Base-by-base conservation (phyloP, 2,329 filamentous ascomycete species). In the Penicillium sp. region DNA sequence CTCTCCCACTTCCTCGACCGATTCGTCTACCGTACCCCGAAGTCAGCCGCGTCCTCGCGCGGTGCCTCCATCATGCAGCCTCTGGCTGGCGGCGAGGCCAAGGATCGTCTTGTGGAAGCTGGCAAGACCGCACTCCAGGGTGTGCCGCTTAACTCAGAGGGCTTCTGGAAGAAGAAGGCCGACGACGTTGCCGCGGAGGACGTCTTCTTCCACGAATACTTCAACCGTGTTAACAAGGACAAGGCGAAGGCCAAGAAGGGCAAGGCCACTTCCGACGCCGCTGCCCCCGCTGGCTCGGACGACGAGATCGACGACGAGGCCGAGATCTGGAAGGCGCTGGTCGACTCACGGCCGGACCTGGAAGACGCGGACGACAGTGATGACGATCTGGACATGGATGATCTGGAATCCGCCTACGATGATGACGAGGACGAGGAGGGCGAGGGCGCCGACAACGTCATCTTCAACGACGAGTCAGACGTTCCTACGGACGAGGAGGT, bases 201-300 rank as follows among this genome's bases (percentile, higher is more conserved):
- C 70, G 90, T 92, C 34, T 99, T 99, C 84, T 99, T 99, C 84
- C 94, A 99, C 74, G 87, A 91, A 62, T 99, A 99, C 83, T 99
- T 99, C 76, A 87, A 85, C 56, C 84, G 87, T 58, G 76, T 90
- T 51, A 86, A 86, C 59, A 91, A 87, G 73, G 83, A 79, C 63
- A 81, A 82, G 67, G 57, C 64, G 19, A 65, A 65, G 56, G 81
- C 81, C 64, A 83, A 83, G 75, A 82, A 84, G 71, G 75, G 78
- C 47, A 79, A 81, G 61, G 83, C 81, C 66, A 83, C 81, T 66
- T 78, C 78, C 46, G 72, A 72, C 45, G 75, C 74, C 51, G 70
- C 64, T n/a, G 71, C 69, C 11, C 73, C 70, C n/a, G 72, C 72
- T 31, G 72, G 75, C 18, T 78, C 64, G 7, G 70, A 68, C 26